Evolutionary conservation across 2,329 filamentous ascomycete genomes (phyloP), one percentile per base, ranked within the genome.

Genomic region (Epichloe gansuensis): DNA sequence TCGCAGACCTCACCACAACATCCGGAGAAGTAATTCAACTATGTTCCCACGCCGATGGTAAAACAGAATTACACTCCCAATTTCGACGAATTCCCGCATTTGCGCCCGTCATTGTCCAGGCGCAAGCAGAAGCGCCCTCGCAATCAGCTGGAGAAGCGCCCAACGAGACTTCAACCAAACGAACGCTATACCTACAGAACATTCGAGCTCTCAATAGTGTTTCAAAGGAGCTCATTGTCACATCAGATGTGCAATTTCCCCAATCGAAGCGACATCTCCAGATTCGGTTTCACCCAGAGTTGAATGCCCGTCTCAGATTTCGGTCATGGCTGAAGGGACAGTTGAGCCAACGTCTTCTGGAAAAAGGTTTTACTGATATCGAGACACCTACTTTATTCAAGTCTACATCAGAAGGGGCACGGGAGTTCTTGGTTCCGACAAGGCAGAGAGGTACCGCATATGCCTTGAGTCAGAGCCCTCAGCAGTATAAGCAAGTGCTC

Each of bases 401-500:
- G 67, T 96, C 93, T 0, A 98, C 93, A 0, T 89, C 93, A 0
- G 93, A 98, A 70, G 93, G 93, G 0, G 94, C 93, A 1, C 78
- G 91, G 47, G 93, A 98, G 65, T 98, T 98, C 56, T 68, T 98
- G 5, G 91, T 98, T 4, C 93, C 93, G 0, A 95, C 90, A 1
- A 76, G 93, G 31, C 78, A 76, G 38, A 76, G 75, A 1, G 89
- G 88, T 0, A 72, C 82, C 54, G 89, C 88, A 3, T 98, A 97
- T 66, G 93, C 93, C 8, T 73, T 98, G 21, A 90, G 90, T 0
- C 94, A 98, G 66, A 97, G 91, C 58, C 93, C 93, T 0, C 93
- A 98, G 66, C 93, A 98, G 66, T 98, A 97, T 65, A 98, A 98
- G 70, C 93, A 98, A 70, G 87, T 96, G 2, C 77, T 98, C 42